Base-by-base conservation (phyloP, 768 basidiomycete species). In the Dacryopinax spathularia region DNA sequence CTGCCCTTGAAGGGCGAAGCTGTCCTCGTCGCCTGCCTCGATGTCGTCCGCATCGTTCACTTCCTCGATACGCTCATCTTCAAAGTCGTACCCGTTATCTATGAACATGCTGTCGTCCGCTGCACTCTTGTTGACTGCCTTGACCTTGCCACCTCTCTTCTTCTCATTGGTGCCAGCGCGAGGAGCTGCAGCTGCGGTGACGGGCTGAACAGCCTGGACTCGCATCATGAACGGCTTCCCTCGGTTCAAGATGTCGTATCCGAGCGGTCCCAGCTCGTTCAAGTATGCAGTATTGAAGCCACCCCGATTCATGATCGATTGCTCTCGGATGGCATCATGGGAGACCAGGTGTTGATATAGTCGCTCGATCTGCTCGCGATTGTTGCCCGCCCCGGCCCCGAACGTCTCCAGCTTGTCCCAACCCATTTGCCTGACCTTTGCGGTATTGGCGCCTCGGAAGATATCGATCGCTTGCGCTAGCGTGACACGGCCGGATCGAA, bases 401-500 rank as follows among this genome's bases (percentile, higher is more conserved):
- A 82, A 84, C 31, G 75, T 69, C 2, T 77, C 67, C 41, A 84
- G 73, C 35, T 74, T 65, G 63, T 82, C 77, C 65, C 81, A 76
- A 0, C 79, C 77, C 60, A 77, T 82, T 63, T 76, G 77, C 64
- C 72, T 75, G 66, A 82, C 76, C 18, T 76, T 77, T 60, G 72
- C 69, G 27, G 72, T 76, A 56, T 81, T 84, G 41, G 81, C 78
- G 2, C 93, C 93, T 20, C 81, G 78, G 74, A 88, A 84, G 20
- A 86, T 80, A 33, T 80, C 79, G 35, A 81, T 78, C 65, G 85
- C 81, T 43, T 84, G 82, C 25, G 74, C 70, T 60, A 82, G 73
- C 2, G 91, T 89, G 60, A 89, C 76, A 7, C 80, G 75, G 37
- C 82, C 80, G 27, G 74, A 76, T n/a, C 70, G 67, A 34, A 73